Base-by-base conservation (phyloP, 2,329 filamentous ascomycete species). In the Dactylella cylindrospora region DNA sequence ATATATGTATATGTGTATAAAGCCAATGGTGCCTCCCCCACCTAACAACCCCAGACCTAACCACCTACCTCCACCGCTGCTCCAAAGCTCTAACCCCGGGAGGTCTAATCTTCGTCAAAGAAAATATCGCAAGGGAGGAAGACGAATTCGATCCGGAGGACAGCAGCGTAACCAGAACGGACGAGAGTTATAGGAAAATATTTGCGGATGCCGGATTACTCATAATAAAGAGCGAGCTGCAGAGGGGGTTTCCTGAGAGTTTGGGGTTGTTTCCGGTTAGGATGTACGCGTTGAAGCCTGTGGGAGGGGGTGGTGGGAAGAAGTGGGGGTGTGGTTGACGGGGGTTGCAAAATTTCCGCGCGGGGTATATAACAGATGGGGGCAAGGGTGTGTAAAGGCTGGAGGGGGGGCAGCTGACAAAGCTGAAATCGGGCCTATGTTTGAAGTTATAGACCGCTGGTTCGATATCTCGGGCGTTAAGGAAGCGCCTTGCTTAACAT, bases 21-120 rank as follows among this genome's bases (percentile, higher is more conserved):
- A 40, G 67, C 20, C 90, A 96, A 73, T 95, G 90, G 90, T 96
- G 90, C 72, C 73, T 91, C 5, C 86, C 88, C 19, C 85, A 96
- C 72, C 75, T 95, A 50, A 89, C 81, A 0, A 89, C 95, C 70
- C 73, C 73, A 5, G 83, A 94, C 71, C 71, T 96, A 3, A 76
- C 86, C 0, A 75, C 74, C 1, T 95, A 84, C 69, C 73, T 96
- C 12, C 67, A 74, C 52, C 77, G 81, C 20, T 87, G 87, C 70
- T 79, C 77, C 12, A 67, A 68, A 17, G 70, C 66, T 8, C 69
- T 67, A 23, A 62, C 70, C 5, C 68, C 66, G 7, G 73, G 72
- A 0, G 80, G 80, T 2, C 74, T 82, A 69, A 81, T 91, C 12
- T 78, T 90, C 6, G 76, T 90, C 51, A 93, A 93, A 75, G 90